Base-by-base conservation (phyloP, 139 green algal genomes). In the Ettlia oleoabundans region DNA sequence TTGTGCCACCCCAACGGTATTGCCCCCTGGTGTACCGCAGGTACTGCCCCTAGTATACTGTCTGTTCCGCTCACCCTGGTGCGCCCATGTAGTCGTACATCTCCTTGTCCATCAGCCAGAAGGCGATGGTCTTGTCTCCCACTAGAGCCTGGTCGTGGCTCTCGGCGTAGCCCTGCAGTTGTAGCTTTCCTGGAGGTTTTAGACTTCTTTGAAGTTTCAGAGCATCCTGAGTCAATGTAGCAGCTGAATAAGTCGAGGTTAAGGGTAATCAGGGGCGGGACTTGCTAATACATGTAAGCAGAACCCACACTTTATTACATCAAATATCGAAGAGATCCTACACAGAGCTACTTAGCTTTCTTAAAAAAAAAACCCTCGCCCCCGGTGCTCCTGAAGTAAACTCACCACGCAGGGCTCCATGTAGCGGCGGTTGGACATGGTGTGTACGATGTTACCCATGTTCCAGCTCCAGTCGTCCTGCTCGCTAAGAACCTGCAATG, bases 71-170 rank as follows among this genome's bases (percentile, higher is more conserved):
- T 71, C 74, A 81, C 74, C 74, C 74, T 1, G 37, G 55, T 1
- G 58, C 75, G 10, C 92, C 89, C 96, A 99, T 99, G 92, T 66
- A 90, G 85, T 96, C 91, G 86, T 99, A 99, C 97, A 99, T 99
- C 71, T 96, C 94, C 84, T 95, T 95, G 88, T 99, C 96, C 96
- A 99, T 99, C 24, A 99, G 92, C 96, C 97, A 98, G 89, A 99
- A 99, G 41, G 97, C 97, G 37, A 99, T 98, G 21, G 86, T 92
- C 71, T 92, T 75, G 75, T 90, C 92, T 19, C 92, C 90, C 47
- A 98, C 95, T 64, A 98, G 83, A 28, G 91, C 93, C 90, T 98
- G 95, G 86, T 98, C 93, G 81, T 98, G 95, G 62, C 75, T 89
- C 87, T 98, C 93, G 4, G 89, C 90, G 82, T 98, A 98, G 55